These are phyloP conservation scores for Cyphellophora attinorum DNA, from an alignment of 2,329 filamentous ascomycete genomes.

Conservation along the genomic window DNA sequence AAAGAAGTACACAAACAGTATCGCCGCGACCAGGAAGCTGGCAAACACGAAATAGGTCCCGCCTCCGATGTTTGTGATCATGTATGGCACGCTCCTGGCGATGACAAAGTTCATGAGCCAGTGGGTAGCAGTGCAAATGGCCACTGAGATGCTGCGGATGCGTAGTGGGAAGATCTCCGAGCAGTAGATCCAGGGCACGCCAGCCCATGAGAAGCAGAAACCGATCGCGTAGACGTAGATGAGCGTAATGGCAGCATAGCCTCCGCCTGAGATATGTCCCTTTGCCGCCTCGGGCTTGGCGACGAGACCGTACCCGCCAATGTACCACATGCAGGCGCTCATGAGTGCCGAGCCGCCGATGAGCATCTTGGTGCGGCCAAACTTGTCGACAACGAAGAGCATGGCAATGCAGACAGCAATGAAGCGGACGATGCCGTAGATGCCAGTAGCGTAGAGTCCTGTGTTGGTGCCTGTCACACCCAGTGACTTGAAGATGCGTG, in stretches of 20 bases:
- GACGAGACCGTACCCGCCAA: conserved; percentile 60
- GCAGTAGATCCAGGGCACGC: conserved; percentile 28
- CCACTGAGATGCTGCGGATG: conserved; percentile 18
- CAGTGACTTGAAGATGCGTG: conserved; percentile 28
- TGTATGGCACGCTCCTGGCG: conserved; percentile 24
- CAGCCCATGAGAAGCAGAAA: conserved; percentile 42
- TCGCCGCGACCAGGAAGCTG: conserved; percentile 11
- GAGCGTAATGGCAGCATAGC: conserved; percentile 54
- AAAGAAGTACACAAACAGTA: conserved; percentile 13
- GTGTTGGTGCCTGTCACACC: conserved; percentile 24
- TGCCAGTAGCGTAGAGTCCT: too few relatives aligned
- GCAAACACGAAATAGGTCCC: conserved; percentile 31
- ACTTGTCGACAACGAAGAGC: conserved; percentile 28
- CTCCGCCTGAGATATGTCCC: conserved; percentile 45
- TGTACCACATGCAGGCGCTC: conserved; percentile 62
- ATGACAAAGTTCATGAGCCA: conserved; percentile 32
- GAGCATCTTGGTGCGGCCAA: conserved; percentile 28
- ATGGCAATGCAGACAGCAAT: conserved; percentile 28
- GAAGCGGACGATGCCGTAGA: conserved; percentile 28
- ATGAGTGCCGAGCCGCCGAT: conserved; percentile 48
- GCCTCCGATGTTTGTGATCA: conserved; percentile 24
- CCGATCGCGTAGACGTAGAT: conserved; percentile 63
- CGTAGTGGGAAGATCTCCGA: conserved; percentile 30
- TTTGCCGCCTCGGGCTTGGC: conserved; percentile 53
- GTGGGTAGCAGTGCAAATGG: conserved; percentile 25